A percentile compares a stretch with the other conserved stretches of the same genome.
Conservation (phyloP, 2,329 filamentous ascomycete species). For the Colletotrichum higginsianum region DNA sequence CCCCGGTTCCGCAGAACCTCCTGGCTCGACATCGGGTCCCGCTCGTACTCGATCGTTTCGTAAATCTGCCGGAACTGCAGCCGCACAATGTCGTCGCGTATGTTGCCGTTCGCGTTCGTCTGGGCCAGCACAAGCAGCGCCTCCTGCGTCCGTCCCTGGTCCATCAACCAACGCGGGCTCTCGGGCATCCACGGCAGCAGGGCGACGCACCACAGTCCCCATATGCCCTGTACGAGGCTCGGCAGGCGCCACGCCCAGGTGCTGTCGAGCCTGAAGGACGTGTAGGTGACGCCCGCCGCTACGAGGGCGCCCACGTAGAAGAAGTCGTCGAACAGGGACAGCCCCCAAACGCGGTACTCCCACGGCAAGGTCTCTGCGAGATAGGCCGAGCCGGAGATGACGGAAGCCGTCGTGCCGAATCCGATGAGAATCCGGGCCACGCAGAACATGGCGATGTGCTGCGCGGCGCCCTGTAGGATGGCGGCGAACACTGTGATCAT, state of each 20-base stretch:
- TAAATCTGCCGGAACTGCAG: constrained; percentile 31
- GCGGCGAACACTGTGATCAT: constrained; percentile 24
- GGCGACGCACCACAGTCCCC: constrained; percentile 3
- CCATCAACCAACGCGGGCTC: constrained; percentile 26
- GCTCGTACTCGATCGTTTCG: constrained; percentile 23
- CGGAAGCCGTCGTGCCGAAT: constrained; percentile 12
- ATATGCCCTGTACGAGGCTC: constrained; percentile 5
- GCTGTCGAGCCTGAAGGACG: constrained; percentile 1
- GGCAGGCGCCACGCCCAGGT: constrained; percentile 30
- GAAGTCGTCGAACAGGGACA: constrained; percentile 22
- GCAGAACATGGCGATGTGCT: constrained; percentile 34
- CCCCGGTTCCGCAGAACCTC: constrained; percentile 7
- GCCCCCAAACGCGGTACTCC: constrained; percentile 13
- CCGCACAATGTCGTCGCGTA: constrained; percentile 17
- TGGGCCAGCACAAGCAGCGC: constrained; percentile 16
- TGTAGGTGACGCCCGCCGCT: constrained; percentile 23
- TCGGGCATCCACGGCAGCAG: constrained; percentile 25
- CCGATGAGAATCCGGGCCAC: constrained; percentile 11
- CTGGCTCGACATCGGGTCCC: constrained; percentile 13
- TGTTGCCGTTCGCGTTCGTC: constrained; percentile 4
- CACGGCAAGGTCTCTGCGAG: constrained; percentile 17
- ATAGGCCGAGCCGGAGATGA: constrained; percentile 23
- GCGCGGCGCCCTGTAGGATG: not conserved
- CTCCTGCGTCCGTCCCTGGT: constrained; percentile 14
- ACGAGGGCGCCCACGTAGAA: constrained; percentile 18